Evolutionary conservation across 2,329 filamentous ascomycete genomes (phyloP), one percentile per base, ranked within the genome.

Genomic region (Rugonectria rugulosa): DNA sequence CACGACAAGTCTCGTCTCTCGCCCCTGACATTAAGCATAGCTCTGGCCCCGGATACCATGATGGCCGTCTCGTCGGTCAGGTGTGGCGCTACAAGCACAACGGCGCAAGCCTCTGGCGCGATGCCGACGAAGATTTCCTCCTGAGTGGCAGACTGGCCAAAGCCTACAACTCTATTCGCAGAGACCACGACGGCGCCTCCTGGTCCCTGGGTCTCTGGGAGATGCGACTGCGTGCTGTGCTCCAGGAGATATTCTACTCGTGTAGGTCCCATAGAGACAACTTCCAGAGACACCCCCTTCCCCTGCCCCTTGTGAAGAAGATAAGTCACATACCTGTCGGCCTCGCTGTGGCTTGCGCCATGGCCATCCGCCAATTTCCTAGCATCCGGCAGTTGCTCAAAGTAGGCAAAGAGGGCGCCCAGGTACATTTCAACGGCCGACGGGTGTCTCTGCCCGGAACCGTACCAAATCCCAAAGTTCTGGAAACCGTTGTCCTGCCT

Each of bases 111-210:
- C 56, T 75, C 72, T 2, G 72, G 72, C 10, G 68, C 66, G 34
- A 71, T 69, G 0, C 70, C 73, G 14, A 72, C 66, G 45, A 70
- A 72, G 6, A 73, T 52, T 36, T 75, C 72, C 50, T 75, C 72
- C 32, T 75, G 72, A 1, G 72, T 74, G 5, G 70, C 72, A 4
- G 71, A 73, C 57, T 73, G 65, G 1, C 73, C 73, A 26, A 74
- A 74, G 0, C 71, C 72, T 17, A 73, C 63, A 23, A 68, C 57
- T 29, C 68, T 72, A 53, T 75, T 75, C 4, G 72, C 68, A 3
- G 71, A 70, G 6, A 75, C 58, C 0, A 74, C 70, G 6, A 66
- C 68, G 3, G 68, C 70, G 2, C 69, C 66, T 6, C 55, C 37
- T 6, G 54, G 47, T 2, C 68, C 64, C 59, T 72, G 68, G 4